phyloP scores from a whole-genome alignment of 768 basidiomycete genomes.

The Leccinum rimulosum region DNA sequence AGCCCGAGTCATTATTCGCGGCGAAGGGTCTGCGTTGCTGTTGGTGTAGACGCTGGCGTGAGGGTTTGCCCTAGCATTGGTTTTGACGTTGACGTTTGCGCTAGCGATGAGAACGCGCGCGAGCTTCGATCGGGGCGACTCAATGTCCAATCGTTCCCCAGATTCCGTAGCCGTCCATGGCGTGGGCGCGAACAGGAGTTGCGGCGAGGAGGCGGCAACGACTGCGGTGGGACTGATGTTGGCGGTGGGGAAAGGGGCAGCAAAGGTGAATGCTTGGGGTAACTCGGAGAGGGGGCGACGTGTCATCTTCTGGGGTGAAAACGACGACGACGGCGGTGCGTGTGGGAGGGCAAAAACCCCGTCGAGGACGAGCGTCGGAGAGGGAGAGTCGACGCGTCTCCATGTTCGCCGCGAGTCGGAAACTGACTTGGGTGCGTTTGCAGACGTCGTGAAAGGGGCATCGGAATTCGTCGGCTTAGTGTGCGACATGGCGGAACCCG shows the following conservation, averaged over 20 bases:
- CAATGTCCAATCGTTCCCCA: neutral
- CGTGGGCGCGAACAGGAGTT: neutral
- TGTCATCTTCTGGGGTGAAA: neutral
- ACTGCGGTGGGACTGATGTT: neutral
- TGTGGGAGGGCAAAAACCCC: conserved; percentile 21
- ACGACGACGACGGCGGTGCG: neutral
- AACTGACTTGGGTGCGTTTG: neutral
- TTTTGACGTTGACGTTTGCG: neutral
- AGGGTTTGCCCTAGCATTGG: no score
- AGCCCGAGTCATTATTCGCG: neutral
- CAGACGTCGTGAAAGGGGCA: neutral
- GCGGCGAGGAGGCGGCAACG: no score
- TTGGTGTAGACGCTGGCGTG: neutral
- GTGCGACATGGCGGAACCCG: neutral
- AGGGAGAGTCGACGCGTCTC: conserved; percentile 4
- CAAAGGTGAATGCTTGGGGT: neutral
- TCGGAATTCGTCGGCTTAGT: neutral
- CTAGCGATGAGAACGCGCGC: conserved; percentile 13
- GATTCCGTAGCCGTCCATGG: neutral
- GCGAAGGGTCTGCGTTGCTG: neutral
- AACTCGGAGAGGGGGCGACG: neutral
- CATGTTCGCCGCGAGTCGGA: neutral
- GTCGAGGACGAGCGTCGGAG: conserved; percentile 20
- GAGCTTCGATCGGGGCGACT: conserved; percentile 24
- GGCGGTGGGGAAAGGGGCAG: neutral